Evolutionary conservation across 192 early-diverging fungal species (phyloP).

Genomic region (Jimgerdemannia lactiflua): DNA sequence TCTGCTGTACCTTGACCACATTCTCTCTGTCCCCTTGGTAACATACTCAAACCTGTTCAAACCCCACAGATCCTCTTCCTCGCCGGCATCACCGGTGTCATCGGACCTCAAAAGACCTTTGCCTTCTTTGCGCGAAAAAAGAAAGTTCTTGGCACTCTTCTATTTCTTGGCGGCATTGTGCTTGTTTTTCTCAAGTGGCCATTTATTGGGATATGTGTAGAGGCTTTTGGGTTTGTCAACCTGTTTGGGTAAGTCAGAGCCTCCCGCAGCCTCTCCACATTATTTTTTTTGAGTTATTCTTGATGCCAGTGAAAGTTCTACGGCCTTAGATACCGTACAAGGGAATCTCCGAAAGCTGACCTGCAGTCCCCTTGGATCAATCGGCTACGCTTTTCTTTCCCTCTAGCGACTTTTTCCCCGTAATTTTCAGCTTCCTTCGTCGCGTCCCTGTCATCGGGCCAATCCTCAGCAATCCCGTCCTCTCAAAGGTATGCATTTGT

Average conservation of each 20-base stretch:
- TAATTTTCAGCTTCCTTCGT: constrained; percentile 84
- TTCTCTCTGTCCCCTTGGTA: background rate
- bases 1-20: background rate
- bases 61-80: constrained; percentile 82
- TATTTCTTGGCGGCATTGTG: constrained; percentile 86
- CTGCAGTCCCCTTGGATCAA: too few species aligned
- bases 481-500: constrained; percentile 58
- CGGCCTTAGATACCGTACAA: background rate
- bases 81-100: constrained; percentile 83
- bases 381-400: too few species aligned
- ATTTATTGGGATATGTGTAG: constrained; percentile 83
- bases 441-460: constrained; percentile 88
- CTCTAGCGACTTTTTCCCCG: constrained; percentile 94
- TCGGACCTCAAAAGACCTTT: constrained; percentile 86
- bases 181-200: constrained; percentile 92
- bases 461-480: constrained; percentile 78
- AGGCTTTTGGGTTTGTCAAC: constrained; percentile 95
- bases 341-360: too few species aligned
- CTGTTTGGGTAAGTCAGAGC: constrained; percentile 78
- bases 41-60: background rate
- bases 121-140: constrained; percentile 81
- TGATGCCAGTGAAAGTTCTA: background rate
- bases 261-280: too few species aligned
- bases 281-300: too few species aligned
- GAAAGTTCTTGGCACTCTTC: constrained; percentile 87